Evolutionary conservation across 108 stramenopile species (phyloP), one percentile per base, ranked within the genome.

Genomic region (Nitzschia sp.): DNA sequence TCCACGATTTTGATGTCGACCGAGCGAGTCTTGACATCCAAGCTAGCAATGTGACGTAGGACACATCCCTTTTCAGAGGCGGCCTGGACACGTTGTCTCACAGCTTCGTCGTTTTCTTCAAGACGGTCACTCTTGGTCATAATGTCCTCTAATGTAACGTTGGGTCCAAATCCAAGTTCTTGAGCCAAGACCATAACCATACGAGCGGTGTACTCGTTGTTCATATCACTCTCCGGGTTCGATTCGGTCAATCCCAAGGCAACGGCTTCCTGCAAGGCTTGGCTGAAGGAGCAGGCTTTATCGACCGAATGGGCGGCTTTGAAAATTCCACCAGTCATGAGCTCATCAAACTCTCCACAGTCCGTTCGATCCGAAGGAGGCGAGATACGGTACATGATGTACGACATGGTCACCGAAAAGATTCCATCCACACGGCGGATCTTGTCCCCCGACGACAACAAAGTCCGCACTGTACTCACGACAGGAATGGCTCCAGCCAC

Each of bases 401-500:
- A 90, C n/a, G 87, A 86, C 65, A 91, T 82, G 46, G 83, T 69
- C 25, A 87, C 87, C 48, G 85, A 83, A 17, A 95, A 69, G 57
- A 89, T 83, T 10, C 93, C 91, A 68, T 92, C 89, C 14, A 94
- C 68, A 29, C 84, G 73, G 10, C 83, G 75, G 52, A 92, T 86
- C 37, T 69, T 80, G 67, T 94, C 90, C 2, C 90, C 93, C 40
- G 76, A 77, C 37, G 75, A 71, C 1, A 88, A 77, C 10, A 88
- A 67, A 21, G 78, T 80, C 10, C 88, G 82, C 10, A 93, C 42
- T 25, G 92, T 92, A 39, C 73, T 78, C 51, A 92, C 75, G 14
- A 95, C 71, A 24, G 91, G 92, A 3, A 95, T 71, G 38, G 78
- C 89, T 48, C 89, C 95, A 11, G 89, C 90, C 15, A 95, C 91